Evolutionary conservation across 2,329 filamentous ascomycete species (phyloP).

Genomic region (Phialophora tarda): DNA sequence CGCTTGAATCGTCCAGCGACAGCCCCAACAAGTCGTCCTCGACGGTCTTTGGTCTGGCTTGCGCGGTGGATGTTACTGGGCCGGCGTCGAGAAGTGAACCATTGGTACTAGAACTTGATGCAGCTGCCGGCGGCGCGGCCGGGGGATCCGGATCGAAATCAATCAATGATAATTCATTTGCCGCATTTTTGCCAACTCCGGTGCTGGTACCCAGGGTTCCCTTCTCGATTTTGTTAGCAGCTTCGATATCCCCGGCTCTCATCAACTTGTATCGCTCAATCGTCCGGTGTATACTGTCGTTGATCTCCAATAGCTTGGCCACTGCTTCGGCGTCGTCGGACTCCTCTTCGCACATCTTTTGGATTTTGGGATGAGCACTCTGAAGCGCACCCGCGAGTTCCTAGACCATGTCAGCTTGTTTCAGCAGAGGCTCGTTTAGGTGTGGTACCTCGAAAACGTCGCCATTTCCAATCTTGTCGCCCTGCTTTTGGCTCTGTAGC

Average conservation of each 20-base stretch:
- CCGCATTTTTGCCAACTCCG: conserved; percentile 67
- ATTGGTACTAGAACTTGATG: conserved; percentile 48
- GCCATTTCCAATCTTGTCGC: conserved; percentile 75
- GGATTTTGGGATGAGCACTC: conserved; percentile 96
- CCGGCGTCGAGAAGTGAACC: conserved; percentile 48
- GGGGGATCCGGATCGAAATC: conserved; percentile 73
- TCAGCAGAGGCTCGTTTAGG: conserved; percentile 26
- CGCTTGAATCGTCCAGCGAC: conserved; percentile 74
- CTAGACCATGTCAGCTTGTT: conserved; percentile 47
- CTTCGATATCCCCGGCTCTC: conserved; percentile 91
- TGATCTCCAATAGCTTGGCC: conserved; percentile 92
- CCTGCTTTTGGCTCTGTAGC: conserved; percentile 79
- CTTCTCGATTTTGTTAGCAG: conserved; percentile 79
- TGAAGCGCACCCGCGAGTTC: conserved; percentile 88
- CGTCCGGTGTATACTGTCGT: conserved; percentile 97
- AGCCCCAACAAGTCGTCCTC: conserved; percentile 92
- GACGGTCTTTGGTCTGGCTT: conserved; percentile 66
- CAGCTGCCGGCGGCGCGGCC: conserved; percentile 9
- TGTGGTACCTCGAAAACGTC: conserved; percentile 69
- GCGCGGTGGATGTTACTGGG: conserved; percentile 48
- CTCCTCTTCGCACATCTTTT: conserved; percentile 99
- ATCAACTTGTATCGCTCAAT: conserved; percentile 94
- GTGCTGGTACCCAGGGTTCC: conserved; percentile 75
- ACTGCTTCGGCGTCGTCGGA: conserved; percentile 96
- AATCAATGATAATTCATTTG: conserved; percentile 87